A percentile compares a stretch with the other conserved stretches of the same genome.
Evolutionary conservation across 179 eudicot genomes (phyloP).

Genomic region (Spergularia azorica): DNA sequence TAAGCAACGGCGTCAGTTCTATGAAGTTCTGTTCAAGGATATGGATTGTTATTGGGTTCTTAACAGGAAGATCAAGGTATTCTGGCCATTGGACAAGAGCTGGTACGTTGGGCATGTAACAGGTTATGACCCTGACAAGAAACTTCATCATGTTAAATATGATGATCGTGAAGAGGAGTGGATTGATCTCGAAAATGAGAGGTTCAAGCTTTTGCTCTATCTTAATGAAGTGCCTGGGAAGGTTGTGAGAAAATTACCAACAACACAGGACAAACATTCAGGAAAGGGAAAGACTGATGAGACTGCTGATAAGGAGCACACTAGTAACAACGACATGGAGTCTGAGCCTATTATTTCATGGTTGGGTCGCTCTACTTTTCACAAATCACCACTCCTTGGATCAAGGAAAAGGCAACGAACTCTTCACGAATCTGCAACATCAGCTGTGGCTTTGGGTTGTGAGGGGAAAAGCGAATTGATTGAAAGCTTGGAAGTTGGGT

Average conservation of each 20-base stretch:
- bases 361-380: slow-evolving; percentile 62
- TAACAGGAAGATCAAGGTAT: slow-evolving; percentile 76
- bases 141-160: slow-evolving; percentile 82
- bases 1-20: slow-evolving; percentile 74
- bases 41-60: slow-evolving; percentile 72
- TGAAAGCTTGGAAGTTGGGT: slow-evolving; percentile 25
- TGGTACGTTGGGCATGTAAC: slow-evolving; percentile 87
- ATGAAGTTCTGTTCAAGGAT: slow-evolving; percentile 57
- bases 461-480: slow-evolving; percentile 28
- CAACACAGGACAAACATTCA: slow-evolving; percentile 27
- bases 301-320: slow-evolving; percentile 36
- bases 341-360: slow-evolving; percentile 90
- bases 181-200: slow-evolving; percentile 77
- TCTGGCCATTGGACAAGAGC: slow-evolving; percentile 93
- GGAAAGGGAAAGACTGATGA: slow-evolving; percentile 24
- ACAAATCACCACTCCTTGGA: slow-evolving; percentile 48
- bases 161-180: slow-evolving; percentile 95
- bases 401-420: slow-evolving; percentile 51
- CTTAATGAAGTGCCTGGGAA: slow-evolving; percentile 75
- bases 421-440: slow-evolving; percentile 25
- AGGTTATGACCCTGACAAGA: slow-evolving; percentile 61
- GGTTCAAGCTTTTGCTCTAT: slow-evolving; percentile 78
- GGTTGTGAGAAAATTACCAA: slow-evolving; percentile 33
- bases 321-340: slow-evolving; percentile 45
- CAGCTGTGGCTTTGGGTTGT: slow-evolving; percentile 31